These are phyloP conservation scores for Suhomyces maxii DNA, from an alignment of 1,139 yeast species.

Conservation along the genomic window DNA sequence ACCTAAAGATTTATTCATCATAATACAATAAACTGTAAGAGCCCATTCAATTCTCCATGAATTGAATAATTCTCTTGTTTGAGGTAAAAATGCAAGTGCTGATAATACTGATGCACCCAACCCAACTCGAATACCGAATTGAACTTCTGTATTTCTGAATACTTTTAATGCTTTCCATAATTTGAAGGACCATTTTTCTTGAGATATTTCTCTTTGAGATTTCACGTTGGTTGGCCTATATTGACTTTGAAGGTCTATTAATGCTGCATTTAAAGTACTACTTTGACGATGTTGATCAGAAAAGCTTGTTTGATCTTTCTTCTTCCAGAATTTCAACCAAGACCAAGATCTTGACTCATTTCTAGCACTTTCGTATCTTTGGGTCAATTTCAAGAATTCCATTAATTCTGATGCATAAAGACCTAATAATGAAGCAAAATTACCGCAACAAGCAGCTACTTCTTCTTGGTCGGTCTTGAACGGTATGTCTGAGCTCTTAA, in stretches of 20 bases:
- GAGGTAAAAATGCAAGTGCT: constrained; percentile 64
- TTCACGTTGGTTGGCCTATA: constrained; percentile 16
- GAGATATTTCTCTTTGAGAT: not conserved
- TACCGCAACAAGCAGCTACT: constrained; percentile 83
- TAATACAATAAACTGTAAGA: constrained; percentile 72
- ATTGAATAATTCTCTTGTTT: constrained; percentile 53
- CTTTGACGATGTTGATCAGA: constrained; percentile 6
- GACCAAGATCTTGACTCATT: constrained; percentile 40
- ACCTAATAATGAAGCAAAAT: constrained; percentile 65
- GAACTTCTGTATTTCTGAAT: constrained; percentile 63
- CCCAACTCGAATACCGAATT: constrained; percentile 78
- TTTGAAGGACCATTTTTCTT: constrained; percentile 16
- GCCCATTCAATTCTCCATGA: constrained; percentile 88
- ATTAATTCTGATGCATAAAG: constrained; percentile 62
- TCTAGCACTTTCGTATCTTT: constrained; percentile 39
- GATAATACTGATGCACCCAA: constrained; percentile 71
- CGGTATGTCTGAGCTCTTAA: constrained; percentile 38
- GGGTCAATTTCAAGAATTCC: constrained; percentile 48
- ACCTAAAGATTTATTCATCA: constrained; percentile 86
- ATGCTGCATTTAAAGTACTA: constrained; percentile 37
- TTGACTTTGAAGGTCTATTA: constrained; percentile 35
- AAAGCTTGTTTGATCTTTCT: not conserved
- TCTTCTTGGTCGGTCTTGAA: constrained; percentile 70
- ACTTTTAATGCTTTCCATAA: constrained; percentile 36
- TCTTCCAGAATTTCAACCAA: constrained; percentile 55